phyloP scores from a whole-genome alignment of 2,329 filamentous ascomycete genomes.

The Talaromyces sp. region DNA sequence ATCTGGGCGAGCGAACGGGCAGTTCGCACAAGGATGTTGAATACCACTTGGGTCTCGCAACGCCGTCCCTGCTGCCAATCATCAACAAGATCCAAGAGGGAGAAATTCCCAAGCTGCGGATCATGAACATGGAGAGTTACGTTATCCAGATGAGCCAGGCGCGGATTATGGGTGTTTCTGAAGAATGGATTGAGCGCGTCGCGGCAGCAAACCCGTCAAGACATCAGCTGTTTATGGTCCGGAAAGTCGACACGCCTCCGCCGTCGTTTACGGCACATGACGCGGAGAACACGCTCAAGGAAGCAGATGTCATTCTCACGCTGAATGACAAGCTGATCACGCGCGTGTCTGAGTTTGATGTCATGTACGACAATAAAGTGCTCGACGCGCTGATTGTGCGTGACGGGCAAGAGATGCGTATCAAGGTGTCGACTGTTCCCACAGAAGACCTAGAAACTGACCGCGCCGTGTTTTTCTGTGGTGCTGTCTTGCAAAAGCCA shows the following conservation, averaged over 20 bases:
- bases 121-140: conserved; percentile 90
- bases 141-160: conserved; percentile 96
- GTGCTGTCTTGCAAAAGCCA: conserved; percentile 84
- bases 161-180: conserved; percentile 91
- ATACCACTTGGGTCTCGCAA: conserved; percentile 89
- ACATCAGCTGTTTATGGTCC: conserved; percentile 97
- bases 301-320: conserved; percentile 88
- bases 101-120: conserved; percentile 73
- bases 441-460: conserved; percentile 90
- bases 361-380: conserved; percentile 87
- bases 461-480: conserved; percentile 89
- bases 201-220: conserved; percentile 82
- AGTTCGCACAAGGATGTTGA: conserved; percentile 84
- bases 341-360: conserved; percentile 82
- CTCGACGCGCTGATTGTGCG: conserved; percentile 84
- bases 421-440: conserved; percentile 77
- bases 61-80: conserved; percentile 83
- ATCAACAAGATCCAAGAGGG: conserved; percentile 78
- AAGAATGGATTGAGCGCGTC: conserved; percentile 92
- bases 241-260: conserved; percentile 70
- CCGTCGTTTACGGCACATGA: conserved; percentile 25
- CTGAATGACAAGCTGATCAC: conserved; percentile 91
- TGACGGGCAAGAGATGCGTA: conserved; percentile 69
- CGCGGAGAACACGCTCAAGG: conserved; percentile 59
- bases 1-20: conserved; percentile 80